Evolutionary conservation across 2,329 filamentous ascomycete genomes (phyloP).

Genomic region (Raffaelea arxii): DNA sequence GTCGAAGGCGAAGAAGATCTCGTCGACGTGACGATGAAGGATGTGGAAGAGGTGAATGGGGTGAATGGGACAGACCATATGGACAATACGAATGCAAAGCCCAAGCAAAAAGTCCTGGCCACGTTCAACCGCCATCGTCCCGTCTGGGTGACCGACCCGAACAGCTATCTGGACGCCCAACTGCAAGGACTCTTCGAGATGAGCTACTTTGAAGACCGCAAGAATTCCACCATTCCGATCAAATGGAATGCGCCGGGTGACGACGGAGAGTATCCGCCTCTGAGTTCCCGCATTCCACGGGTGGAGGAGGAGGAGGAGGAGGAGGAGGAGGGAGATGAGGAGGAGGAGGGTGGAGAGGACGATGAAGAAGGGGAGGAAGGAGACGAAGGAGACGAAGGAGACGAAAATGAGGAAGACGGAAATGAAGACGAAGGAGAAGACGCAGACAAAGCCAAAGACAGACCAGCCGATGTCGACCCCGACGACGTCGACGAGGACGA

Average conservation of each 20-base stretch:
- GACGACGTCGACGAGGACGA: slow-evolving; percentile 26
- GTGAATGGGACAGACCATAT: no score
- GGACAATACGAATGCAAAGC: no score
- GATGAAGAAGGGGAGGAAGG: slow-evolving; percentile 13
- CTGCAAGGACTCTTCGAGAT: slow-evolving; percentile 70
- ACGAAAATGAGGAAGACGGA: slow-evolving; percentile 13
- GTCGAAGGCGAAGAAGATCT: slow-evolving; percentile 84
- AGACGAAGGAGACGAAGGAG: slow-evolving; percentile 11
- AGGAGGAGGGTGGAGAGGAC: slow-evolving; percentile 34
- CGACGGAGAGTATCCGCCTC: slow-evolving; percentile 45
- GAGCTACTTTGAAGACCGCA: slow-evolving; percentile 50
- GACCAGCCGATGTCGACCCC: no score
- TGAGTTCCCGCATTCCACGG: slow-evolving; percentile 36
- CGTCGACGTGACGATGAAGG: slow-evolving; percentile 81
- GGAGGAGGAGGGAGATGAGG: slow-evolving; percentile 43
- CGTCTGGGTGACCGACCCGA: slow-evolving; percentile 38
- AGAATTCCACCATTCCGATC: slow-evolving; percentile 55
- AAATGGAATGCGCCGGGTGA: slow-evolving; percentile 58
- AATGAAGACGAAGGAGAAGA: no score
- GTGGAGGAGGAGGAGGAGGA: no score
- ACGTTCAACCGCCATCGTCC: slow-evolving; percentile 41
- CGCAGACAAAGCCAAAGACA: no score
- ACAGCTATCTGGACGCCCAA: slow-evolving; percentile 48
- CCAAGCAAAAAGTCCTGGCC: slow-evolving; percentile 24
- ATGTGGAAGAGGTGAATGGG: slow-evolving; percentile 38